A percentile compares a stretch with the other conserved stretches of the same genome.
These are phyloP conservation scores for Microcyclospora tardicrescens DNA, from an alignment of 2,329 filamentous ascomycete species.

Conservation along the genomic window DNA sequence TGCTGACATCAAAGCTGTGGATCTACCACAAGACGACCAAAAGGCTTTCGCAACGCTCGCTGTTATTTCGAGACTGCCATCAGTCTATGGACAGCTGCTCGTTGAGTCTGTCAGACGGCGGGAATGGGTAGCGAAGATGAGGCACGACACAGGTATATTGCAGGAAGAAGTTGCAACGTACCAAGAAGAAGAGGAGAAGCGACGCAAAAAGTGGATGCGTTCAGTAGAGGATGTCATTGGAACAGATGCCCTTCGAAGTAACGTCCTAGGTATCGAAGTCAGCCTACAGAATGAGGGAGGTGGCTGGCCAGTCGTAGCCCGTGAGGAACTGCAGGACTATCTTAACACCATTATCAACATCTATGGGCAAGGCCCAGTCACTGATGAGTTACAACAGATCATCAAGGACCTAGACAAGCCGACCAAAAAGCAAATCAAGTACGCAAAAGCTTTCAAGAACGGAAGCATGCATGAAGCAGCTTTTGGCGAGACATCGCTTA, in stretches of 20 bases:
- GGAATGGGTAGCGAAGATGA: slow-evolving; percentile 88
- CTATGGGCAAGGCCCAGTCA: slow-evolving; percentile 50
- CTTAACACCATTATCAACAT: slow-evolving; percentile 52
- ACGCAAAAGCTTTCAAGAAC: slow-evolving; percentile 89
- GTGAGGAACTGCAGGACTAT: slow-evolving; percentile 66
- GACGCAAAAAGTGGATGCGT: slow-evolving; percentile 82
- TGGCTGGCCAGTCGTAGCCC: slow-evolving; percentile 63
- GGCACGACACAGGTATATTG: slow-evolving; percentile 69
- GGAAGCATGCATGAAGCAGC: slow-evolving; percentile 87
- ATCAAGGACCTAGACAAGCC: slow-evolving; percentile 69
- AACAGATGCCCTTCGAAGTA: slow-evolving; percentile 50
- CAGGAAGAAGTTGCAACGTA: slow-evolving; percentile 88
- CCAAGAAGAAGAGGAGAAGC: slow-evolving; percentile 81
- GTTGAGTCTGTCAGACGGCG: slow-evolving; percentile 73
- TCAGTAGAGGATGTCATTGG: slow-evolving; percentile 64
- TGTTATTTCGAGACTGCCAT: slow-evolving; percentile 69
- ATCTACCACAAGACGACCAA: slow-evolving; percentile 60
- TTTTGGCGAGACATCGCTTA: slow-evolving; percentile 71
- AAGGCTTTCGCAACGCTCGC: slow-evolving; percentile 71
- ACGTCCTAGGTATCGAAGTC: slow-evolving; percentile 65
- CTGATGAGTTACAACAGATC: slow-evolving; percentile 61
- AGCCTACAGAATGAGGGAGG: slow-evolving; percentile 70
- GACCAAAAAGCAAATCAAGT: slow-evolving; percentile 73
- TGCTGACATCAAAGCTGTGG: slow-evolving; percentile 56
- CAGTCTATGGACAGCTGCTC: slow-evolving; percentile 79